Conservation (phyloP, 441 rosid species). For the Oxalis stricta region DNA sequence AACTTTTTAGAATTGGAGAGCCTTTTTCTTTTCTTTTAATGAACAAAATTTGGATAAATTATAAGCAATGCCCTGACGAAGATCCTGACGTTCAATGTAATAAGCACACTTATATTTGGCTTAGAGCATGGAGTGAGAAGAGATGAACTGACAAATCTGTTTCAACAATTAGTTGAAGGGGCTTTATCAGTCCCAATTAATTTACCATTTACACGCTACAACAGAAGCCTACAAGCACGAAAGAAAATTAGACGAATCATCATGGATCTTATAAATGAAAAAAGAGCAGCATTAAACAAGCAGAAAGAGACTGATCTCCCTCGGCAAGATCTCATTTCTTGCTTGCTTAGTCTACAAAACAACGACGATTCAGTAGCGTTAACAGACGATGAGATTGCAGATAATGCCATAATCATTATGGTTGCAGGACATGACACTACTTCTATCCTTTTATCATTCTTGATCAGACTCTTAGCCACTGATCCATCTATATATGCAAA, state of each 20-base stretch:
- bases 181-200: conserved; percentile 7
- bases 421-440: conserved; percentile 16
- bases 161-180: conserved; percentile 12
- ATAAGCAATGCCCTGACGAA: conserved; percentile 19
- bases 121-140: conserved; percentile 7
- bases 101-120: conserved; percentile 16
- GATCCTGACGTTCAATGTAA: conserved; percentile 17
- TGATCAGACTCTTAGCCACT: conserved; percentile 7
- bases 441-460: conserved; percentile 4
- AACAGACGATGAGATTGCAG: conserved; percentile 12
- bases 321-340: conserved; percentile 14
- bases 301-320: not conserved
- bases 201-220: conserved; percentile 5
- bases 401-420: not conserved
- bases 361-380: not conserved
- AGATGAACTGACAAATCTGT: conserved; percentile 3
- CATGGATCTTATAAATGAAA: conserved; percentile 1
- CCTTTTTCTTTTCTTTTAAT: not conserved
- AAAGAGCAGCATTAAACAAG: not conserved
- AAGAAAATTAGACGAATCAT: not conserved
- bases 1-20: not conserved
- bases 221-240: conserved; percentile 8
- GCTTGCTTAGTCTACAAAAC: not conserved
- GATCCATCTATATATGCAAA: conserved; percentile 2
- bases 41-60: not conserved